Evolutionary conservation across 495 filamentous ascomycete species (phyloP).

Genomic region (Penicillium crystallinum): DNA sequence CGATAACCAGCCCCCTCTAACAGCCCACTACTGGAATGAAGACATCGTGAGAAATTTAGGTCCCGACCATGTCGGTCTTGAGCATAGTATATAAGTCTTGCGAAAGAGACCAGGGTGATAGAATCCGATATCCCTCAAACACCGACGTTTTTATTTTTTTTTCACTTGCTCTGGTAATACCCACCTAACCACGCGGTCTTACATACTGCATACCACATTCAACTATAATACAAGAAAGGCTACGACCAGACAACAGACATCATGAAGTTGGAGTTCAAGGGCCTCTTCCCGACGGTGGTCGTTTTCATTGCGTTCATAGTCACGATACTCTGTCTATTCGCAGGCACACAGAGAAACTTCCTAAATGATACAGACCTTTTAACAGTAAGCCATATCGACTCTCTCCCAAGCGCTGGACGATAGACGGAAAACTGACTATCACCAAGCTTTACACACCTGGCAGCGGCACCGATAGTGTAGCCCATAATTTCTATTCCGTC

Average conservation of each 20-base stretch:
- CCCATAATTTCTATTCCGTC: constrained; percentile 69
- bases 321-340: constrained; percentile 63
- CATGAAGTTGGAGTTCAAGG: constrained; percentile 12
- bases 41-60: constrained; percentile 1
- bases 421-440: neutral
- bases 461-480: constrained; percentile 46
- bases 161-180: neutral
- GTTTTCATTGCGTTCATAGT: constrained; percentile 62
- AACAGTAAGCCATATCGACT: constrained; percentile 49
- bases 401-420: neutral
- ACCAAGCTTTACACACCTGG: constrained; percentile 35
- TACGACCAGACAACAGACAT: neutral
- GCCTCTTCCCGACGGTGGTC: constrained; percentile 20
- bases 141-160: neutral
- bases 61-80: neutral
- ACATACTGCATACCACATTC: neutral
- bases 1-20: neutral
- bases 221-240: neutral
- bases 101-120: neutral
- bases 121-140: neutral
- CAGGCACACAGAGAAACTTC: constrained; percentile 55
- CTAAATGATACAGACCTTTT: constrained; percentile 62
- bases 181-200: neutral
- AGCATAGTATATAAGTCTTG: neutral
- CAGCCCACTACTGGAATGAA: constrained; percentile 9